Evolutionary conservation across 176 grass and related monocot genomes (phyloP).

Genomic region (Avena atlantica): DNA sequence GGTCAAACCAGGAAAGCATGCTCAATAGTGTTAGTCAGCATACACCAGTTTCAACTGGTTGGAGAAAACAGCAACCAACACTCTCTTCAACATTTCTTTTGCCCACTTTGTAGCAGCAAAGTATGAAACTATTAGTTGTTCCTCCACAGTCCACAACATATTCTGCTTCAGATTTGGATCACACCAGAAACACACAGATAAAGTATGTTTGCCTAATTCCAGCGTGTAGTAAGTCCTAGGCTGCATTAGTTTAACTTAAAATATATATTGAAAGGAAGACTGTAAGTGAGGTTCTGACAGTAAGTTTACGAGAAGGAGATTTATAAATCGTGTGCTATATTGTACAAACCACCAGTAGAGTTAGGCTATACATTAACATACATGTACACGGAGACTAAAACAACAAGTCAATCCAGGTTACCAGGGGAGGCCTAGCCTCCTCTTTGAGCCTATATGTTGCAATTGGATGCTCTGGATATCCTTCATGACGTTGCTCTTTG

Average conservation of each 20-base stretch:
- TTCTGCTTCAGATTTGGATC: background rate
- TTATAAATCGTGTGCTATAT: background rate
- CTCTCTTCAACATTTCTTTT: background rate
- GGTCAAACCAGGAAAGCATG: slow-evolving; percentile 4
- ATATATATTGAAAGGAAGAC: background rate
- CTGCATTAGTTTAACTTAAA: background rate
- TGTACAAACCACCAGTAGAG: background rate
- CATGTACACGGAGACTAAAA: background rate
- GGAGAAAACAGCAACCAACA: background rate
- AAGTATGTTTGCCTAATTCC: slow-evolving; percentile 3
- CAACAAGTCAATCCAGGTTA: background rate
- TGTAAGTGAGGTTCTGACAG: background rate
- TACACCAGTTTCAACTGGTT: slow-evolving; percentile 4
- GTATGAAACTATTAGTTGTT: background rate
- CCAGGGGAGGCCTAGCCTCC: background rate
- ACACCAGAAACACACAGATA: background rate
- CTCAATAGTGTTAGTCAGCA: background rate
- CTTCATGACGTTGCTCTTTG: no score
- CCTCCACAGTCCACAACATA: background rate
- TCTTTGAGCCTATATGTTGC: background rate
- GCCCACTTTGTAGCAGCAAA: background rate
- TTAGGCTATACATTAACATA: background rate
- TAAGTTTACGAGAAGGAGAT: background rate
- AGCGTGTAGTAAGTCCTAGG: background rate
- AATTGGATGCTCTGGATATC: no score